Conservation (phyloP, 2,329 filamentous ascomycete genomes). For the Chaetomium strumarium region DNA sequence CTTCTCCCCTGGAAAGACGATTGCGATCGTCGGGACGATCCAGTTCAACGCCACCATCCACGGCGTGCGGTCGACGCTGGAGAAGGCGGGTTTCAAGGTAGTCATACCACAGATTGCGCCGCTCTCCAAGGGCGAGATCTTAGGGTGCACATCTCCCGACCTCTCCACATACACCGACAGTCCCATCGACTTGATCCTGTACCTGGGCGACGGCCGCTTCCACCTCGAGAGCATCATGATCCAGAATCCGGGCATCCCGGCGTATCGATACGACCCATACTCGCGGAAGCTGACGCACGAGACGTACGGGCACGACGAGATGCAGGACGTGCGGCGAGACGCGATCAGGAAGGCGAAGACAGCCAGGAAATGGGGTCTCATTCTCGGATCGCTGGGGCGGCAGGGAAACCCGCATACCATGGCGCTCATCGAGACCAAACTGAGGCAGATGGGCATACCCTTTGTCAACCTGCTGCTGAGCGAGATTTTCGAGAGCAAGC, state of each 20-base stretch:
- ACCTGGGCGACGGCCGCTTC: slow-evolving; percentile 88
- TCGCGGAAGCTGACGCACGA: slow-evolving; percentile 86
- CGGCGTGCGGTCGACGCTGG: slow-evolving; percentile 69
- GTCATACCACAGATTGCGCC: slow-evolving; percentile 89
- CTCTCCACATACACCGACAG: slow-evolving; percentile 25
- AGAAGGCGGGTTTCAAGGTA: slow-evolving; percentile 77
- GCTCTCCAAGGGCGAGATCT: slow-evolving; percentile 87
- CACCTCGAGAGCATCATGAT: slow-evolving; percentile 99
- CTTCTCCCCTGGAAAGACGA: slow-evolving; percentile 75
- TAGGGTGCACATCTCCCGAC: slow-evolving; percentile 88
- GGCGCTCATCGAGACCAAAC: slow-evolving; percentile 72
- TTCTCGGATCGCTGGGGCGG: slow-evolving; percentile 83
- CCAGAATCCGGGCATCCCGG: slow-evolving; percentile 83
- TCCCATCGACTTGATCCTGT: slow-evolving; percentile 70
- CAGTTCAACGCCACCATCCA: slow-evolving; percentile 98
- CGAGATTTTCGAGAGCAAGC: slow-evolving; percentile 94
- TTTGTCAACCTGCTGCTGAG: slow-evolving; percentile 82
- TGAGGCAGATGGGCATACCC: slow-evolving; percentile 66
- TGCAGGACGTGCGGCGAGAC: slow-evolving; percentile 71
- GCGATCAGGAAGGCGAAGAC: slow-evolving; percentile 71
- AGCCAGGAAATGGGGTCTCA: slow-evolving; percentile 89
- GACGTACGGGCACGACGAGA: slow-evolving; percentile 84
- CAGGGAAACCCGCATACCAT: slow-evolving; percentile 96
- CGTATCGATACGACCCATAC: slow-evolving; percentile 96
- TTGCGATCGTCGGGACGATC: slow-evolving; percentile 93